phyloP scores from a whole-genome alignment of 805 yeast genomes.

The Suhomyces sp. region DNA sequence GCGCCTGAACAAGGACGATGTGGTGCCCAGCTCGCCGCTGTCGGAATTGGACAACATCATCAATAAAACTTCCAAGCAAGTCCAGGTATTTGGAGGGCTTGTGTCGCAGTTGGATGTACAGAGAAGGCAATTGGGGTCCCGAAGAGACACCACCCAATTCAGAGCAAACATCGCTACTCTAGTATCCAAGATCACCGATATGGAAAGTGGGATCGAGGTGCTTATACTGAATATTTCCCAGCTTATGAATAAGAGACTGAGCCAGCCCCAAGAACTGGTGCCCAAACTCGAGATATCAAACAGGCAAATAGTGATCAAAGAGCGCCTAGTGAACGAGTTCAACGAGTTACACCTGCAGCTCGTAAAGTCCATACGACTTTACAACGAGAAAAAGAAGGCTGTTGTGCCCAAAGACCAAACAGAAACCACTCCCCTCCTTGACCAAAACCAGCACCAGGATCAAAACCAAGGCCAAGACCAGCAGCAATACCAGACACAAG shows the following conservation, averaged over 20 bases:
- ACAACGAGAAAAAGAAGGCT: conserved; percentile 45
- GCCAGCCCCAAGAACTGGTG: conserved; percentile 2
- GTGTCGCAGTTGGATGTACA: conserved; percentile 50
- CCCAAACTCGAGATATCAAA: conserved; percentile 33
- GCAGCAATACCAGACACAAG: conserved; percentile 27
- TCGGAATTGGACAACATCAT: conserved; percentile 35
- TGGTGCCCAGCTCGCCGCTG: conserved; percentile 3
- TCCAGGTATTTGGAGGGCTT: conserved; percentile 47
- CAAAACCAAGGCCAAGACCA: conserved; percentile 22
- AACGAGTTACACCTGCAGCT: conserved; percentile 46
- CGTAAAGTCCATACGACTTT: conserved; percentile 42
- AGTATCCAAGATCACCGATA: conserved; percentile 26
- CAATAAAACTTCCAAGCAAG: conserved; percentile 34
- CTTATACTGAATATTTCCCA: conserved; percentile 26
- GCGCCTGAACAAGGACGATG: conserved; percentile 3
- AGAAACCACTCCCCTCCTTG: conserved; percentile 41
- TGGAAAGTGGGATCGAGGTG: conserved; percentile 31
- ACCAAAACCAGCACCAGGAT: conserved; percentile 16
- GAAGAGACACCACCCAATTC: conserved; percentile 42
- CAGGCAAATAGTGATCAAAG: conserved; percentile 43
- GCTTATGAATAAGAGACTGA: conserved; percentile 28
- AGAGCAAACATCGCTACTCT: conserved; percentile 34
- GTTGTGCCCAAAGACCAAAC: not conserved
- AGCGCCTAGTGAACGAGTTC: conserved; percentile 57
- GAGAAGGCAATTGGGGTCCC: conserved; percentile 50